Evolutionary conservation across 192 early-diverging fungal genomes (phyloP).

Genomic region (Mortierella hygrophila): DNA sequence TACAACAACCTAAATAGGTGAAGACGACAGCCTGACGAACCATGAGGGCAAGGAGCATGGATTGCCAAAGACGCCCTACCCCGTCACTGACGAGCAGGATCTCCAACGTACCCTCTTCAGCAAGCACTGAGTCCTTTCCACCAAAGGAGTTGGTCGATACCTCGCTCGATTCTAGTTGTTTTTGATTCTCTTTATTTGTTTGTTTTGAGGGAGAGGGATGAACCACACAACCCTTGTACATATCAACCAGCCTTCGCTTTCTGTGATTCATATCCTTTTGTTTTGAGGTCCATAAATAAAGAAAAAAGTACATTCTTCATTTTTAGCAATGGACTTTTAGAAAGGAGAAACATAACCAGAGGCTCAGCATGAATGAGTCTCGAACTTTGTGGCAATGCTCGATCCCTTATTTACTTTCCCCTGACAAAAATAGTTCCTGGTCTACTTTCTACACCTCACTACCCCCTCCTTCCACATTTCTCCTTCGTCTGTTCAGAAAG

Average conservation of each 20-base stretch:
- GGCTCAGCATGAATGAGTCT: no score
- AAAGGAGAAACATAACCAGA: no score
- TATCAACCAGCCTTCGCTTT: not conserved
- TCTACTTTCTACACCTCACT: not conserved
- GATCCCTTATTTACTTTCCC: not conserved
- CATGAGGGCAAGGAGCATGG: constrained; percentile 29
- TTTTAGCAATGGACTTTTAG: not conserved
- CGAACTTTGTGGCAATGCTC: not conserved
- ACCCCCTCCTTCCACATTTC: not conserved
- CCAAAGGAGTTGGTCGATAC: no score
- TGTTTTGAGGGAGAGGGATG: not conserved
- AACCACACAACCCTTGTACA: not conserved
- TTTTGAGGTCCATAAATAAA: not conserved
- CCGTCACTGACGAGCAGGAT: constrained; percentile 27
- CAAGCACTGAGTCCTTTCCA: not conserved
- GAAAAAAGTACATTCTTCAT: not conserved
- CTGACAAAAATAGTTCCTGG: not conserved
- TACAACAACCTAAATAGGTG: not conserved
- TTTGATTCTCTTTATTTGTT: not conserved
- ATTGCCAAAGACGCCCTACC: constrained; percentile 51
- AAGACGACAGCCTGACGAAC: constrained; percentile 26
- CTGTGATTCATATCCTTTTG: not conserved
- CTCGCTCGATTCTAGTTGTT: not conserved
- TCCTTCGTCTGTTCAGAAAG: not conserved
- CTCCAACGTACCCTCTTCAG: constrained; percentile 14